Conservation (phyloP, 2,329 filamentous ascomycete genomes). For the Scytalidium sp. region DNA sequence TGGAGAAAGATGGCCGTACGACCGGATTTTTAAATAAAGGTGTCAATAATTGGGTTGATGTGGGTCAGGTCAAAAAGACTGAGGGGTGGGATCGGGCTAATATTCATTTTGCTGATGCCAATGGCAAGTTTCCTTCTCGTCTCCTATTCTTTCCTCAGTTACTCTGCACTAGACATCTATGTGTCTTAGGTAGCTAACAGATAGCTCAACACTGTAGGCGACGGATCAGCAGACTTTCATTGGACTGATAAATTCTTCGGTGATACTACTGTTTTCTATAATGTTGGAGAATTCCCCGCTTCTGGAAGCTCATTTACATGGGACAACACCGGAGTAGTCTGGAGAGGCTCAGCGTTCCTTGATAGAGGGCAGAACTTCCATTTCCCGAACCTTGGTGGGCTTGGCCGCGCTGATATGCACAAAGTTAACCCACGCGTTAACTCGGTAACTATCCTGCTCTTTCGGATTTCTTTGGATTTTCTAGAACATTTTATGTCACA, state of each 20-base stretch:
- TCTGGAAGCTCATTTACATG: slow-evolving; percentile 14
- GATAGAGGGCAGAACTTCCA: slow-evolving; percentile 7
- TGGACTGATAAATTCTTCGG: slow-evolving; percentile 33
- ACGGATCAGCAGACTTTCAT: slow-evolving; percentile 32
- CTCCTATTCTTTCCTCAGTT: not conserved
- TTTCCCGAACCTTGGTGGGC: slow-evolving; percentile 25
- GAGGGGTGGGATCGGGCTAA: slow-evolving; percentile 32
- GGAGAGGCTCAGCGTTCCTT: slow-evolving; percentile 10
- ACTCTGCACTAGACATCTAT: not conserved
- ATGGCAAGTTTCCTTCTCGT: slow-evolving; percentile 15
- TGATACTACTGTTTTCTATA: slow-evolving; percentile 29
- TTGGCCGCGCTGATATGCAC: slow-evolving; percentile 23
- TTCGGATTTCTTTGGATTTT: not conserved
- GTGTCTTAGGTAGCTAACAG: not conserved
- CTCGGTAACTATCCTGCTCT: not conserved
- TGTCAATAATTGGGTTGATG: slow-evolving; percentile 11
- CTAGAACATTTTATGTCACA: not conserved
- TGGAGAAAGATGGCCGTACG: slow-evolving; percentile 24
- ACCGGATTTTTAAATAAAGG: slow-evolving; percentile 22
- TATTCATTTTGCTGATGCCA: slow-evolving; percentile 35
- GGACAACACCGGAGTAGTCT: slow-evolving; percentile 8
- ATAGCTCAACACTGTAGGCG: slow-evolving; percentile 12
- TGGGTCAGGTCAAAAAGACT: slow-evolving; percentile 28
- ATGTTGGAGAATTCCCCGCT: slow-evolving; percentile 18
- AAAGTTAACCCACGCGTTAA: slow-evolving; percentile 4